Percentiles rank a stretch among this genome's conserved stretches.
These are phyloP conservation scores for Chiua virens DNA, from an alignment of 768 basidiomycete genomes.

Conservation along the genomic window DNA sequence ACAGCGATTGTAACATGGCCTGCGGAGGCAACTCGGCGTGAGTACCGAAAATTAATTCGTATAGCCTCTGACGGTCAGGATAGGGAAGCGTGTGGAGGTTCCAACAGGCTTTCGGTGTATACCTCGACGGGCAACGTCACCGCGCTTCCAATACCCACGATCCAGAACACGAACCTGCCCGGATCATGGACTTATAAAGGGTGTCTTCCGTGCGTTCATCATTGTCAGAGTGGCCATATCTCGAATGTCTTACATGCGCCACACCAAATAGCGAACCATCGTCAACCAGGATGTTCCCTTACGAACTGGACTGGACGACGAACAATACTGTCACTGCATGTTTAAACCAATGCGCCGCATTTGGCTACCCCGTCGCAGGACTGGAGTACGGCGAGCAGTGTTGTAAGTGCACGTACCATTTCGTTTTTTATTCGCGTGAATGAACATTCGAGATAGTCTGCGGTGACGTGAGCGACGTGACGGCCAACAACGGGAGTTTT, in stretches of 20 bases:
- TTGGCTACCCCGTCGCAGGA: constrained; percentile 71
- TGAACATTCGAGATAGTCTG: constrained; percentile 48
- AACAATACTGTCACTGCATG: constrained; percentile 69
- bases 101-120: constrained; percentile 69
- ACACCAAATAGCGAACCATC: constrained; percentile 44
- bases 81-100: constrained; percentile 73
- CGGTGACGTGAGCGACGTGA: constrained; percentile 62
- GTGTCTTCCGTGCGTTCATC: constrained; percentile 55
- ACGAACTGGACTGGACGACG: constrained; percentile 54
- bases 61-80: constrained; percentile 7
- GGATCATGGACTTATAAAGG: constrained; percentile 65
- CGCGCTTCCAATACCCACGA: constrained; percentile 56
- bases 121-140: constrained; percentile 50
- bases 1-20: constrained; percentile 65
- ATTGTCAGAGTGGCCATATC: not conserved
- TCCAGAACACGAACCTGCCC: constrained; percentile 57
- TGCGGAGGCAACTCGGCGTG: constrained; percentile 71
- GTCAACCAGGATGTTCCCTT: constrained; percentile 51
- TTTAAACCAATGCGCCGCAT: constrained; percentile 64
- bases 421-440: not conserved
- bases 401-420: constrained; percentile 47
- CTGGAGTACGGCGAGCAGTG: constrained; percentile 73
- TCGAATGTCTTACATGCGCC: not conserved
- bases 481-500: constrained; percentile 30
- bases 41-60: constrained; percentile 18